phyloP scores from a whole-genome alignment of 2,329 filamentous ascomycete genomes.

The Sporothrix brunneoviolacea region DNA sequence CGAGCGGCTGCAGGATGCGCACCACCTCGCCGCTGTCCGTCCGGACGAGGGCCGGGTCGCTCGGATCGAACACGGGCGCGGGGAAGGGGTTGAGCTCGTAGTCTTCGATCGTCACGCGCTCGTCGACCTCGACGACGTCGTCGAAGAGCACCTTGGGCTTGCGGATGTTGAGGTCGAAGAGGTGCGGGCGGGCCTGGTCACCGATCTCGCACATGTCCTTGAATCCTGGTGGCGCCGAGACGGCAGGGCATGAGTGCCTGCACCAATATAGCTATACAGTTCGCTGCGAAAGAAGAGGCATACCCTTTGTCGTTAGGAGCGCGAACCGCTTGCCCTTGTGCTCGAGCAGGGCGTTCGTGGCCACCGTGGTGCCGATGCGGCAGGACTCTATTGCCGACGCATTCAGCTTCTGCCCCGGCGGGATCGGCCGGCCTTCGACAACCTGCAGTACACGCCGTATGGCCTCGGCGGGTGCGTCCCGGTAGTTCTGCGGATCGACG shows the following conservation, averaged over 20 bases:
- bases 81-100: too few species aligned
- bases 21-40: constrained; percentile 61
- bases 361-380: constrained; percentile 69
- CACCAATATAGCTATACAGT: too few species aligned
- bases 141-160: constrained; percentile 85
- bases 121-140: constrained; percentile 75
- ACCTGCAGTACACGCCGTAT: constrained; percentile 44
- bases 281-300: too few species aligned
- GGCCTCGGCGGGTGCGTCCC: constrained; percentile 61
- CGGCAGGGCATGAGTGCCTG: too few species aligned
- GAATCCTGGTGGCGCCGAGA: too few species aligned
- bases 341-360: constrained; percentile 85
- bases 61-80: constrained; percentile 28
- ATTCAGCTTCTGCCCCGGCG: constrained; percentile 56
- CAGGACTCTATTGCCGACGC: constrained; percentile 13
- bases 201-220: constrained; percentile 82
- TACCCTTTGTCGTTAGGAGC: constrained; percentile 78
- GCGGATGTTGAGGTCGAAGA: constrained; percentile 81
- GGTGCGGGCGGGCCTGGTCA: constrained; percentile 81
- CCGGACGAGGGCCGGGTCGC: constrained; percentile 46
- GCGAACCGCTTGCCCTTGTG: constrained; percentile 85
- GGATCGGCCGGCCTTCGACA: constrained; percentile 44
- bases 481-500: constrained; percentile 59
- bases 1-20: constrained; percentile 33
- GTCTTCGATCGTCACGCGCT: constrained; percentile 57